Evolutionary conservation across 2,329 filamentous ascomycete genomes (phyloP), one percentile per base, ranked within the genome.

Genomic region (Colletotrichum horii): DNA sequence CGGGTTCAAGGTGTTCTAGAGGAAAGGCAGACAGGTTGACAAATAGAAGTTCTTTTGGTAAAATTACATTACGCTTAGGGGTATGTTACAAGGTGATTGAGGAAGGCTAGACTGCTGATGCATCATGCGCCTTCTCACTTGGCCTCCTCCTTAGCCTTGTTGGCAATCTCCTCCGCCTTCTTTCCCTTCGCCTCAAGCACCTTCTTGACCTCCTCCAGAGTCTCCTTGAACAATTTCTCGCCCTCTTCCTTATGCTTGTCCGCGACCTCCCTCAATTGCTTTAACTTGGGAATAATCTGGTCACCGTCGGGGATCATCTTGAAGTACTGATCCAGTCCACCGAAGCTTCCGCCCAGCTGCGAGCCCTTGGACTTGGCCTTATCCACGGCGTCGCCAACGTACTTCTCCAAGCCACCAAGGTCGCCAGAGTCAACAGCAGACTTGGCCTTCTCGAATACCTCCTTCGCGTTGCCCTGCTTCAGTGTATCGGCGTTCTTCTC

Each of bases 241-340:
- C 93, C 93, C 82, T 95, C 93, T 7, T 92, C 88, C 66, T 91
- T 91, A 82, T 94, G 92, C 85, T 94, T 91, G 79, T 93, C 87
- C 0, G 92, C 92, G 16, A 93, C 87, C 77, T 94, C 88, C 78
- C 91, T 88, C 70, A 96, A 83, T 79, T 94, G 89, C 80, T 91
- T 86, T 70, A 95, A 82, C 84, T 94, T 94, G 43, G 91, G 88
- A 43, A 94, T 80, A 64, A 95, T 90, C 83, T 94, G 89, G 58
- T 89, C 87, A 0, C 92, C 92, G 15, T 90, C 89, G 0, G 93
- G 93, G 8, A 95, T 87, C 88, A 91, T 89, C 79, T 91, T 87
- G n/a, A 94, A 83, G 82, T 93, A 93, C 81, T 92, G 87, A 74
- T 93, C 89, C 30, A 93, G 82, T 36, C 88, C 87, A 58, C 88